Conservation (phyloP, 2,329 filamentous ascomycete species). For the Pestalotiopsis sp. region DNA sequence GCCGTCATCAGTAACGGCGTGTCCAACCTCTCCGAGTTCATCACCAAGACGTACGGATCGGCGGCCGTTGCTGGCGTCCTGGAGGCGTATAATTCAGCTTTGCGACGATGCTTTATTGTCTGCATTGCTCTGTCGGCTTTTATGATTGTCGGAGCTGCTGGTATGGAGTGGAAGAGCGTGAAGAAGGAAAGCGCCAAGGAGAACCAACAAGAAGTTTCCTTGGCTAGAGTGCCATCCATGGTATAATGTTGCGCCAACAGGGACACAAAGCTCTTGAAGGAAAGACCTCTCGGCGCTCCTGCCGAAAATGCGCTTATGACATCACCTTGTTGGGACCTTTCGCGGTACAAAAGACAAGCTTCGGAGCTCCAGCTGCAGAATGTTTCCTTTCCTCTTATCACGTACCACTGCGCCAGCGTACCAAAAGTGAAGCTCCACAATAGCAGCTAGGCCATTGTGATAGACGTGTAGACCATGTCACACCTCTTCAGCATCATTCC, state of each 20-base stretch:
- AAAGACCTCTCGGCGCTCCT: no score
- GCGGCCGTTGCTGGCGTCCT: background rate
- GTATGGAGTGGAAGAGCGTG: slow-evolving; percentile 6
- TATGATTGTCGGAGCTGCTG: background rate
- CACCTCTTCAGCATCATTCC: no score
- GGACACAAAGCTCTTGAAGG: no score
- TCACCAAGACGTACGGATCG: background rate
- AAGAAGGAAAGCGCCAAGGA: background rate
- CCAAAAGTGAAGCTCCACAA: no score
- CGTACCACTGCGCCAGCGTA: no score
- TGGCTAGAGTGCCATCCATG: background rate
- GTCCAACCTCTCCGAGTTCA: background rate
- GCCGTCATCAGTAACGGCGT: background rate
- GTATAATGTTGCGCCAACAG: background rate
- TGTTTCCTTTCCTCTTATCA: no score
- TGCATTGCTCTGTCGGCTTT: slow-evolving; percentile 3
- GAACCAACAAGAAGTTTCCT: background rate
- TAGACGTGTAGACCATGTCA: no score
- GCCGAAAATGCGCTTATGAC: no score
- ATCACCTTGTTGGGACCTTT: no score
- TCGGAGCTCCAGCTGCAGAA: no score
- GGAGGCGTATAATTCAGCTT: slow-evolving; percentile 7
- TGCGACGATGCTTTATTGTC: background rate
- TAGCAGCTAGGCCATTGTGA: no score
- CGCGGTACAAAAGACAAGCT: no score